Percentiles rank a stretch among this genome's conserved stretches.
Conservation (phyloP, 192 early-diverging fungal genomes). For the Coemansia aciculifera region DNA sequence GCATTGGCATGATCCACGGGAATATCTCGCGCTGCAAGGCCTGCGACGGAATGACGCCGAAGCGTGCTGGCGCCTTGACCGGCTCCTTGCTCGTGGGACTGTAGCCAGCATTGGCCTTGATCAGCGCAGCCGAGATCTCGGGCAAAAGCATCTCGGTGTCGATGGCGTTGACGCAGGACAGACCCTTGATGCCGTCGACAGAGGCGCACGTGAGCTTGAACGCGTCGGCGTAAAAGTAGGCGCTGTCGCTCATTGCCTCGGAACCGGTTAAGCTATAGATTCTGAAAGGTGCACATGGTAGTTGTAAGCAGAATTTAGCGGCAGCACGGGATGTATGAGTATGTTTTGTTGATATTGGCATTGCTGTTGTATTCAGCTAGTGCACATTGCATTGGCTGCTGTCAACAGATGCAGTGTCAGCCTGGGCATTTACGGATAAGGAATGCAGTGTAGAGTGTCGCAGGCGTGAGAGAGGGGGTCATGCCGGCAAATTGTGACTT, state of each 20-base stretch:
- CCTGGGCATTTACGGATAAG: background rate
- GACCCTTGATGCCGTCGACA: slow-evolving; percentile 35
- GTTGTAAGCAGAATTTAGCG: background rate
- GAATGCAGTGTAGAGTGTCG: background rate
- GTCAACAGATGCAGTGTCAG: no score
- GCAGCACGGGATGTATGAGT: background rate
- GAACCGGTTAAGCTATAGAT: slow-evolving; percentile 36
- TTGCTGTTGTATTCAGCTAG: no score
- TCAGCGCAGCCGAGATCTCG: slow-evolving; percentile 22
- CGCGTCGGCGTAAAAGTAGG: slow-evolving; percentile 49
- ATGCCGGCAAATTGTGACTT: no score
- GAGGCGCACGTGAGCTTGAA: slow-evolving; percentile 35
- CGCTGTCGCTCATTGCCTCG: slow-evolving; percentile 37
- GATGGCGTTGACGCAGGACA: slow-evolving; percentile 29
- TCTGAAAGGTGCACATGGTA: background rate
- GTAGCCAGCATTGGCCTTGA: slow-evolving; percentile 40
- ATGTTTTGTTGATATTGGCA: background rate
- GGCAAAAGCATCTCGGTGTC: slow-evolving; percentile 24
- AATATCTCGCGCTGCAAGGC: slow-evolving; percentile 43
- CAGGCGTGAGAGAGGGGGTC: no score
- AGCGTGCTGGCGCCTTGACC: slow-evolving; percentile 22
- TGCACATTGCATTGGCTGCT: no score
- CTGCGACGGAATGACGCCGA: slow-evolving; percentile 30
- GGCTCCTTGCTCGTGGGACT: slow-evolving; percentile 5
- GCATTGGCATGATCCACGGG: slow-evolving; percentile 43